phyloP scores from a whole-genome alignment of 2,329 filamentous ascomycete genomes.

The Graphiopsis chlorocephala region DNA sequence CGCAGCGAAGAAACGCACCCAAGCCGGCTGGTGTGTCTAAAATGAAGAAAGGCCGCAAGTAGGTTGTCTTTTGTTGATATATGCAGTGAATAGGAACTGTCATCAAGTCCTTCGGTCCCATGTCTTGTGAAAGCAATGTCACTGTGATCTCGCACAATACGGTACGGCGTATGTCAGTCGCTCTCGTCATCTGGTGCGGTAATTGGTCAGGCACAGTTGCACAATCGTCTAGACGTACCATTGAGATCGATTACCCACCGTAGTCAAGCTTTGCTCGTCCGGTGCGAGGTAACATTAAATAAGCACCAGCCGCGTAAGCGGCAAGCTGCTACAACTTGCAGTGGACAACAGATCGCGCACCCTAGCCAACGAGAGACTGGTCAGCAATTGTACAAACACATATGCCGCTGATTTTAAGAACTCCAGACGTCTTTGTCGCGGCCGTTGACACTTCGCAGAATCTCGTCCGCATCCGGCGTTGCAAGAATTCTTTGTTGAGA shows the following conservation, averaged over 20 bases:
- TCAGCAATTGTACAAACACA: not conserved
- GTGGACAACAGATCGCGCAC: not conserved
- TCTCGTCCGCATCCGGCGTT: not conserved
- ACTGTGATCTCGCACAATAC: no score
- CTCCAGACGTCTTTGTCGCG: not conserved
- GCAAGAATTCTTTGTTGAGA: not conserved
- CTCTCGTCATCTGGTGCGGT: no score
- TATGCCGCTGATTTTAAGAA: not conserved
- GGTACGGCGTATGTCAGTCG: no score
- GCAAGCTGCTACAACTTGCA: not conserved
- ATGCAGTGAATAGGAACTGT: no score
- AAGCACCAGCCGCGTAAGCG: not conserved
- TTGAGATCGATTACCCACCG: not conserved
- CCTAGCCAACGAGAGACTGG: not conserved
- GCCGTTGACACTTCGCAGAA: not conserved
- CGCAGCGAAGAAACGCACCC: not conserved
- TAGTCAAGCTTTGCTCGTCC: not conserved
- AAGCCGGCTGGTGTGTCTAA: not conserved
- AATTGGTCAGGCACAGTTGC: not conserved
- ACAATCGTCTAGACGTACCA: not conserved
- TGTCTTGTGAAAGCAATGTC: no score
- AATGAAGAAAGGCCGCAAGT: not conserved
- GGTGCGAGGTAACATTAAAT: not conserved
- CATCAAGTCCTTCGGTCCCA: no score
- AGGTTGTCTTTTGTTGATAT: not conserved